Evolutionary conservation across 192 early-diverging fungal genomes (phyloP), one percentile per base, ranked within the genome.

Genomic region (Coemansia sp.): DNA sequence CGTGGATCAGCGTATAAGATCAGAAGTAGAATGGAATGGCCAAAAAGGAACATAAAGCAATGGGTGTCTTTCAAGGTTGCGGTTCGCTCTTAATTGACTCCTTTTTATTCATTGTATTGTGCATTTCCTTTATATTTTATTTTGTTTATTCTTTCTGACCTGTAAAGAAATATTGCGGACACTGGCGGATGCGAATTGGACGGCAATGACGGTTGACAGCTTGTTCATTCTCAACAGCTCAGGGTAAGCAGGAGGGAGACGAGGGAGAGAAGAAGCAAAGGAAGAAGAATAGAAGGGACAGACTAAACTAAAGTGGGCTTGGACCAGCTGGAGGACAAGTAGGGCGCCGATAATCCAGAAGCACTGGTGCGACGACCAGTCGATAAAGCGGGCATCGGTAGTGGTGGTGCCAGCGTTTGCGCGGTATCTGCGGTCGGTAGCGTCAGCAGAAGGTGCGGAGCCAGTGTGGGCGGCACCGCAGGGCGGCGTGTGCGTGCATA

Each of bases 321-420:
- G 26, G 3, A 26, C 26, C 26, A 26, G 26, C 26, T 61, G 43
- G 56, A 57, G 16, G 23, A 57, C 15, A 61, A 59, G 57, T 72
- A 95, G 92, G 23, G 90, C 89, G 72, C 88, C 93, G 48, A 87
- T 95, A 57, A 91, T 95, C 53, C 91, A 95, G 74, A 95, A 95
- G 62, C 94, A 94, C 72, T 95, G 91, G 91, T 86, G 91, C 56
- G 85, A 68, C 32, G 88, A 60, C 64, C 82, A 52, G 86, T 89
- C 70, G 76, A 89, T 52, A 64, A 88, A 52, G 83, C 84, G 54
- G 71, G 92, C 18, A 82, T 90, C 65, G 81, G 89, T 72, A 72
- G 84, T 64, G 84, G 89, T 76, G 85, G 86, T 69, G 83, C 89
- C 71, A 71, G 90, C 70, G 76, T 90, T 76, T 67, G 68, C 56